phyloP scores from a whole-genome alignment of 2,329 filamentous ascomycete genomes.

The Sporothrix humicola region DNA sequence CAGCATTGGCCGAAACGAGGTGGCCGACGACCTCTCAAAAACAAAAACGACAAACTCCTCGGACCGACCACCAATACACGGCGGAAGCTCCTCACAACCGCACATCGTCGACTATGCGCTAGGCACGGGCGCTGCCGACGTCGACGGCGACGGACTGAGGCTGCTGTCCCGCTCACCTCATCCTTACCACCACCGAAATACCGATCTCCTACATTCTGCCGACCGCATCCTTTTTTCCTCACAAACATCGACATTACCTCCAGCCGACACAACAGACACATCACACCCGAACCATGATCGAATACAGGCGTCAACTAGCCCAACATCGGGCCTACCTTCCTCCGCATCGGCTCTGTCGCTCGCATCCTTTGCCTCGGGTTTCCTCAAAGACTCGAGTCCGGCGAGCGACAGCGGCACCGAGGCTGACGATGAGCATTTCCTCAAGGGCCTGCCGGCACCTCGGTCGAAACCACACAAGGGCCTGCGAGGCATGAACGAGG shows the following conservation, averaged over 20 bases:
- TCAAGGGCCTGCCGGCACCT: conserved; percentile 84
- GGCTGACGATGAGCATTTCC: conserved; percentile 89
- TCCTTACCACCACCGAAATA: conserved; percentile 67
- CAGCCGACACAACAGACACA: background rate
- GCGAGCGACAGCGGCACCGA: conserved; percentile 92
- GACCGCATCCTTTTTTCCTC: conserved; percentile 45
- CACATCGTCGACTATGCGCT: conserved; percentile 1
- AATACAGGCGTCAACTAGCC: too few relatives aligned
- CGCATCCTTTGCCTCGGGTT: conserved; percentile 38
- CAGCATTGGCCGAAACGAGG: background rate
- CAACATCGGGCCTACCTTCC: background rate
- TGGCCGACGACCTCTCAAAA: background rate
- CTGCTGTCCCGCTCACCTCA: conserved; percentile 67
- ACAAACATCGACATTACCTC: background rate
- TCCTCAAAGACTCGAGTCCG: conserved; percentile 60
- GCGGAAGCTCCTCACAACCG: background rate
- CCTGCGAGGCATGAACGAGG: conserved; percentile 65
- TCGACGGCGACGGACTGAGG: conserved; percentile 49
- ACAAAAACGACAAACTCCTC: background rate
- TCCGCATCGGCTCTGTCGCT: conserved; percentile 38
- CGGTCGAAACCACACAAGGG: conserved; percentile 77
- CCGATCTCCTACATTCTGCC: conserved; percentile 60
- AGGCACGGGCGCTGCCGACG: background rate
- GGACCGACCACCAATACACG: background rate
- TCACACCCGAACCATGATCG: background rate